These are phyloP conservation scores for Penicillium sp. DNA, from an alignment of 2,329 filamentous ascomycete species.

Conservation along the genomic window DNA sequence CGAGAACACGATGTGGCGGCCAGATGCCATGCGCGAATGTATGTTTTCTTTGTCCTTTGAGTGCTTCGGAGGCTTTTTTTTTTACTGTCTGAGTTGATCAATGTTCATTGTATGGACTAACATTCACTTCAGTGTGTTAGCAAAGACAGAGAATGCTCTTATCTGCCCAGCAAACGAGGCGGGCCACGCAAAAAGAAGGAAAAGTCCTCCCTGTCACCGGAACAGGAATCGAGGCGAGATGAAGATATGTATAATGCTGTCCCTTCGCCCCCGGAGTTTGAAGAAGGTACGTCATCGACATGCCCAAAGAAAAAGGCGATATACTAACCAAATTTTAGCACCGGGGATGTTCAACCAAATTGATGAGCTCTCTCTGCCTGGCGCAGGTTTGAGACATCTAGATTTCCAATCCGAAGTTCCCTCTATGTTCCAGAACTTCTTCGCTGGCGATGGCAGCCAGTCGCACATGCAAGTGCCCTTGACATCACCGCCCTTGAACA, in stretches of 20 bases:
- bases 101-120: slow-evolving; percentile 1
- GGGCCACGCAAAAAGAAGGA: slow-evolving; percentile 44
- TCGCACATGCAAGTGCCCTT: slow-evolving; percentile 29
- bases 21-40: slow-evolving; percentile 45
- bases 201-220: slow-evolving; percentile 23
- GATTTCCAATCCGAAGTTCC: slow-evolving; percentile 39
- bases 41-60: slow-evolving; percentile 21
- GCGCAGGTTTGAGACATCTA: slow-evolving; percentile 40
- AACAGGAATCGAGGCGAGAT: slow-evolving; percentile 20
- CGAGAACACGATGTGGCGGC: slow-evolving; percentile 45
- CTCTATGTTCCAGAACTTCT: slow-evolving; percentile 40
- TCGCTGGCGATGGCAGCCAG: slow-evolving; percentile 24
- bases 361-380: slow-evolving; percentile 40
- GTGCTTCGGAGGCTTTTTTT: not conserved
- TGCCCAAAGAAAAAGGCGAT: not conserved
- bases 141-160: slow-evolving; percentile 42
- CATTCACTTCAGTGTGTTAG: slow-evolving; percentile 33
- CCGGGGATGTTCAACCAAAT: slow-evolving; percentile 41
- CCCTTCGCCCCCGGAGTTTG: slow-evolving; percentile 27
- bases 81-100: not conserved
- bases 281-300: slow-evolving; percentile 30
- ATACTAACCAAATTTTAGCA: slow-evolving; percentile 25
- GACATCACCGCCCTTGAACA: slow-evolving; percentile 27
- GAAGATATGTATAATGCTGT: slow-evolving; percentile 21
- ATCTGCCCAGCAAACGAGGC: slow-evolving; percentile 44